Percentiles rank a stretch among this genome's conserved stretches.
These are phyloP conservation scores for Pestalotiopsis sp. DNA, from an alignment of 2,329 filamentous ascomycete species.

Conservation along the genomic window DNA sequence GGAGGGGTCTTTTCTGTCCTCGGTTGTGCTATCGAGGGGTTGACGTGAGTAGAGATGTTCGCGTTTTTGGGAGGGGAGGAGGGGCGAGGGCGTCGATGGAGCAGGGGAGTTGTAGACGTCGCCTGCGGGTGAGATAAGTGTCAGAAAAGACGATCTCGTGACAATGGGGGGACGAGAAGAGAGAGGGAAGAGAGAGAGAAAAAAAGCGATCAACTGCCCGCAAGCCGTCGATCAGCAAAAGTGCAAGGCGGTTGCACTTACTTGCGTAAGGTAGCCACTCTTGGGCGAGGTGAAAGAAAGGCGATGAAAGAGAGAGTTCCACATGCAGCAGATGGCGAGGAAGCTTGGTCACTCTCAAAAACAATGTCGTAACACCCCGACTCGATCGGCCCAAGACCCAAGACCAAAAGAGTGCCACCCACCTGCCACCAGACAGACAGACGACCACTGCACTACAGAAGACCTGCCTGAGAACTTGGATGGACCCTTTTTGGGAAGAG, in stretches of 20 bases:
- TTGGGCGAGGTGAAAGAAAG: slow-evolving; percentile 11
- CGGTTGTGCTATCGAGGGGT: not conserved
- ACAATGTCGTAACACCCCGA: slow-evolving; percentile 6
- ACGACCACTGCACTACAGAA: not conserved
- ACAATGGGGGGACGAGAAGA: not conserved
- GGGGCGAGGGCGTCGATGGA: not conserved
- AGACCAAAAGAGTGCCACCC: not conserved
- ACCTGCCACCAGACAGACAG: not conserved
- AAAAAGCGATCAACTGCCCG: not conserved
- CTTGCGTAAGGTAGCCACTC: slow-evolving; percentile 6
- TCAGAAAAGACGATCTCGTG: not conserved
- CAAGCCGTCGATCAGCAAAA: not conserved
- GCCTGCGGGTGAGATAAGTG: not conserved
- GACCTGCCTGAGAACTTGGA: not conserved
- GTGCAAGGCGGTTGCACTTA: slow-evolving; percentile 3
- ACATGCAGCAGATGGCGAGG: slow-evolving; percentile 2
- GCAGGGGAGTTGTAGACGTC: not conserved
- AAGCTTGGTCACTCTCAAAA: slow-evolving; percentile 1
- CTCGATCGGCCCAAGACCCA: not conserved
- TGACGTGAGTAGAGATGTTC: not conserved
- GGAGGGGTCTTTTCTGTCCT: slow-evolving; percentile 10
- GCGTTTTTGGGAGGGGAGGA: not conserved
- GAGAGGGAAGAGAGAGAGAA: not conserved
- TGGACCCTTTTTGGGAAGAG: not conserved
- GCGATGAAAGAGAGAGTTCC: slow-evolving; percentile 9